Evolutionary conservation across 2,329 filamentous ascomycete species (phyloP).

Genomic region (Elsinoe fawcettii): DNA sequence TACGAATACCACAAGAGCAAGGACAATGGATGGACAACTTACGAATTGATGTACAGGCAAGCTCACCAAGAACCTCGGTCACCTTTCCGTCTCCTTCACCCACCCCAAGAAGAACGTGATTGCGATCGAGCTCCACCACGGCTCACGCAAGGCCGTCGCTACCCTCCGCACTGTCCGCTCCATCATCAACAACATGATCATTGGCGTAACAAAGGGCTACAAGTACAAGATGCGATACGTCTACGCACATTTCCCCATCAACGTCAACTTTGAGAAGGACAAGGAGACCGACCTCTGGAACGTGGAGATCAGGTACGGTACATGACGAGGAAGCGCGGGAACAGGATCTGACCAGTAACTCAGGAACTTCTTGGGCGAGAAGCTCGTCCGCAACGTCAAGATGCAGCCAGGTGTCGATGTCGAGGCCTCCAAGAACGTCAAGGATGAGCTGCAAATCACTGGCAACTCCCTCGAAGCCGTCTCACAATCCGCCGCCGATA

Average conservation of each 20-base stretch:
- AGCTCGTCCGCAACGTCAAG: constrained; percentile 86
- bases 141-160: constrained; percentile 93
- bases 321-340: constrained; percentile 15
- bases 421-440: constrained; percentile 80
- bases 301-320: constrained; percentile 89
- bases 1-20: constrained; percentile 35
- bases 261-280: constrained; percentile 99
- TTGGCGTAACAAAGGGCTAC: constrained; percentile 97
- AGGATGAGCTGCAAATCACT: constrained; percentile 90
- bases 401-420: constrained; percentile 90
- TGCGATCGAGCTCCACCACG: constrained; percentile 98
- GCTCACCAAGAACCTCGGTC: constrained; percentile 92
- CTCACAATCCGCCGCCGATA: constrained; percentile 96
- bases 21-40: constrained; percentile 21
- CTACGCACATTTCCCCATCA: constrained; percentile 99
- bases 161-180: constrained; percentile 96
- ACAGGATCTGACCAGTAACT: constrained; percentile 20
- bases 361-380: constrained; percentile 98
- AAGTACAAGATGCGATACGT: constrained; percentile 99
- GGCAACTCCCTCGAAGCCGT: constrained; percentile 97
- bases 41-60: constrained; percentile 55
- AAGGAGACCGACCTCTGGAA: constrained; percentile 76
- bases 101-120: constrained; percentile 77
- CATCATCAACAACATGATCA: constrained; percentile 97
- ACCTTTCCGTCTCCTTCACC: constrained; percentile 93